phyloP scores from a whole-genome alignment of 202 grass and related monocot species.

The Zizania palustris region DNA sequence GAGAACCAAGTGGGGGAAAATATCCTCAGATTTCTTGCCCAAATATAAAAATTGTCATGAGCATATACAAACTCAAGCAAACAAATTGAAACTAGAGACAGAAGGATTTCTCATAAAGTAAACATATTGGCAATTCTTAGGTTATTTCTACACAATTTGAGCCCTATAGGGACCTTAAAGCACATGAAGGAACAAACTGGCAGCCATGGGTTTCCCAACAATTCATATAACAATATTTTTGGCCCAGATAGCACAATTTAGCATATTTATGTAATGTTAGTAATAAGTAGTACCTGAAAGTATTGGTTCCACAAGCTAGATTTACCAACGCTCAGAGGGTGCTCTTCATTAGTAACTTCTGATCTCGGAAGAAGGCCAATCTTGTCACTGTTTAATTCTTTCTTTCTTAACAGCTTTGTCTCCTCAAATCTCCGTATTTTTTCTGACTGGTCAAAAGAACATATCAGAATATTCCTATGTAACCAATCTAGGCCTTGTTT shows the following conservation, averaged over 20 bases:
- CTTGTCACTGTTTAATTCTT: constrained; percentile 41
- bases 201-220: constrained; percentile 13
- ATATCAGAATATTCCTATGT: constrained; percentile 38
- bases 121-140: background rate
- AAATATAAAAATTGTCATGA: background rate
- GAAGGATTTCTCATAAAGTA: background rate
- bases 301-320: constrained; percentile 86
- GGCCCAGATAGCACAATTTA: constrained; percentile 7
- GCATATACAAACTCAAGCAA: background rate
- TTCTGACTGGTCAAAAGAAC: constrained; percentile 60
- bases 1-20: constrained; percentile 14
- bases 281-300: constrained; percentile 69
- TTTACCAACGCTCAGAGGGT: constrained; percentile 83
- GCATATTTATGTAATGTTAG: constrained; percentile 10
- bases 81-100: background rate
- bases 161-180: background rate
- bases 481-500: background rate
- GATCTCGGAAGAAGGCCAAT: constrained; percentile 60
- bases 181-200: background rate
- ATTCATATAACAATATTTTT: constrained; percentile 29
- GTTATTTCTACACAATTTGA: constrained; percentile 3
- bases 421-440: constrained; percentile 53
- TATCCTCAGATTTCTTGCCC: background rate
- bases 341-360: constrained; percentile 79
- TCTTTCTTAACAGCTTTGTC: constrained; percentile 51